phyloP scores from a whole-genome alignment of 176 grass and related monocot genomes.

The Coix lacrymajobi region DNA sequence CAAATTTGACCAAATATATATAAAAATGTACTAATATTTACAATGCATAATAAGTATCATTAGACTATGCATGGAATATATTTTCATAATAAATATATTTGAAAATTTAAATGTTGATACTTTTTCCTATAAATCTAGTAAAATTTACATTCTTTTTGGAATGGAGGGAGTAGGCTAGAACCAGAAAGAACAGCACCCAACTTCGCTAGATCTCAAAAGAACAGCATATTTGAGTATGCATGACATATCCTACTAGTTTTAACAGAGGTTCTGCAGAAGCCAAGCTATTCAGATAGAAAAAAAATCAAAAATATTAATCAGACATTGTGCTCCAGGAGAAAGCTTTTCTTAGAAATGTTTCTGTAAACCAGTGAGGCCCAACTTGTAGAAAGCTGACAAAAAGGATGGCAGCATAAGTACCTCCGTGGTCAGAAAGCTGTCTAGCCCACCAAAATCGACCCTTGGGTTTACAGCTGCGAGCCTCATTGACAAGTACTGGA shows the following conservation, averaged over 20 bases:
- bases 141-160: neutral
- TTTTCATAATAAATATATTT: too few relatives aligned
- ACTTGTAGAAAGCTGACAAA: conserved; percentile 6
- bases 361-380: neutral
- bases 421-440: conserved; percentile 68
- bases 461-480: conserved; percentile 78
- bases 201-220: neutral
- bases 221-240: conserved; percentile 8
- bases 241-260: conserved; percentile 1
- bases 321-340: neutral
- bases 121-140: neutral
- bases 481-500: conserved; percentile 88
- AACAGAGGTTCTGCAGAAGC: neutral
- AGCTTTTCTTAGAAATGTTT: neutral
- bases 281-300: neutral
- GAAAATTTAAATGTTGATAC: neutral
- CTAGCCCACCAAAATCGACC: conserved; percentile 67
- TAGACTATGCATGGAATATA: neutral
- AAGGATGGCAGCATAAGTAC: conserved; percentile 15
- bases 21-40: neutral
- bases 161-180: neutral
- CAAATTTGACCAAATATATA: neutral
- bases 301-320: neutral
- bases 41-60: neutral
- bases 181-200: neutral